Percentiles rank a stretch among this genome's conserved stretches.
Conservation (phyloP, 352 stramenopile species). For the Globisporangium okanoganense region DNA sequence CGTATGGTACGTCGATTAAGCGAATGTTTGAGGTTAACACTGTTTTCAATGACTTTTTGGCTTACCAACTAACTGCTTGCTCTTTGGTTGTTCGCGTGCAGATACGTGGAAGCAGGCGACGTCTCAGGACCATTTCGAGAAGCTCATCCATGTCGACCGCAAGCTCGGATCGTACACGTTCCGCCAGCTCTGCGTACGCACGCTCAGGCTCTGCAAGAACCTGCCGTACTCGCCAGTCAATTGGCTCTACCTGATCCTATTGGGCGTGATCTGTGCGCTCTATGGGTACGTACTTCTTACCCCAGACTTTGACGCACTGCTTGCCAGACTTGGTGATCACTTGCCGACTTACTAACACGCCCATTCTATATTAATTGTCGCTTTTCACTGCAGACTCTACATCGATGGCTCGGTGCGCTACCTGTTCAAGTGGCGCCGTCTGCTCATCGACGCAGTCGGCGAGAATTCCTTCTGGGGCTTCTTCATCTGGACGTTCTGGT, state of each 20-base stretch:
- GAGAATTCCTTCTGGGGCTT: constrained; percentile 59
- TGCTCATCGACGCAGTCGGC: constrained; percentile 51
- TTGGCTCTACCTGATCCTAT: constrained; percentile 68
- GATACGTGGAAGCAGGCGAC: constrained; percentile 69
- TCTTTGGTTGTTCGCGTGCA: constrained; percentile 12
- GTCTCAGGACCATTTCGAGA: constrained; percentile 64
- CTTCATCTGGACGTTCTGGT: constrained; percentile 69
- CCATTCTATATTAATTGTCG: too few species aligned
- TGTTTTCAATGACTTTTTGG: too few species aligned
- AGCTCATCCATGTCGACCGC: constrained; percentile 45
- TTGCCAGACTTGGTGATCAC: too few species aligned
- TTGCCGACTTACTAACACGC: too few species aligned
- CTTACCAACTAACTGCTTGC: not conserved
- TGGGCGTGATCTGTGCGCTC: constrained; percentile 52
- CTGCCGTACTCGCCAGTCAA: constrained; percentile 80
- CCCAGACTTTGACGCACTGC: too few species aligned
- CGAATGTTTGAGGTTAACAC: too few species aligned
- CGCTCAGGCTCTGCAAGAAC: constrained; percentile 64
- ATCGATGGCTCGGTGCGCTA: constrained; percentile 67
- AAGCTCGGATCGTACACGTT: constrained; percentile 43
- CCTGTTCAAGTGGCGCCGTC: constrained; percentile 53
- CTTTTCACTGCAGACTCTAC: constrained; percentile 31
- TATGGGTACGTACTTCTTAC: constrained; percentile 58
- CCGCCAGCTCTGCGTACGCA: constrained; percentile 52
- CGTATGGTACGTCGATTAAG: constrained; percentile 20